Evolutionary conservation across 1,284 basidiomycete genomes (phyloP).

Genomic region (Ceratobasidium sp.): DNA sequence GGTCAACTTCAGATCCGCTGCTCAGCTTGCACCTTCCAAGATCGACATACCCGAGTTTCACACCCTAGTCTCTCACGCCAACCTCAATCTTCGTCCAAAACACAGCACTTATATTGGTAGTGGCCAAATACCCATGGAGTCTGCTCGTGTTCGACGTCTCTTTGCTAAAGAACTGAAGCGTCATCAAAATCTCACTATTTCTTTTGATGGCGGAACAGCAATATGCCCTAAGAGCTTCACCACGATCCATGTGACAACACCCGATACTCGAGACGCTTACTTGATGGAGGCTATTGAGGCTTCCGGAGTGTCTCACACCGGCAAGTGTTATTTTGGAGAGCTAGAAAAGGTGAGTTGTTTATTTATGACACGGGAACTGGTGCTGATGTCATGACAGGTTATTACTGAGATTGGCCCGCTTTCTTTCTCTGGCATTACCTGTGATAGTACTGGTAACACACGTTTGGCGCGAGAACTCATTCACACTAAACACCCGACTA

Average conservation of each 20-base stretch:
- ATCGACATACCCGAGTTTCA: conserved; percentile 21
- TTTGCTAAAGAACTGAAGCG: conserved; percentile 19
- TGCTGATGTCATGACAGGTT: conserved; percentile 47
- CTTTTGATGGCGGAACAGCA: conserved; percentile 47
- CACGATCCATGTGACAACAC: conserved; percentile 50
- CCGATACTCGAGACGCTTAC: conserved; percentile 42
- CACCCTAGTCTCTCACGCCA: not conserved
- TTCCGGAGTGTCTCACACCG: conserved; percentile 32
- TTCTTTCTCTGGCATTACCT: conserved; percentile 49
- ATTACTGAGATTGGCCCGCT: conserved; percentile 49
- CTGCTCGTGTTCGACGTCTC: not conserved
- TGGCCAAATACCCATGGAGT: conserved; percentile 8
- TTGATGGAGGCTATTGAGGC: conserved; percentile 48
- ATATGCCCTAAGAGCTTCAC: conserved; percentile 47
- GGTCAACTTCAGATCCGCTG: conserved; percentile 6
- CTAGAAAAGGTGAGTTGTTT: conserved; percentile 20
- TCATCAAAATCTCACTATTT: conserved; percentile 45
- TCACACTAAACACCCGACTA: conserved; percentile 46
- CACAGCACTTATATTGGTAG: not conserved
- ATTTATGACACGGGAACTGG: not conserved
- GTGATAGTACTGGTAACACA: conserved; percentile 56
- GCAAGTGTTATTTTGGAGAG: conserved; percentile 35
- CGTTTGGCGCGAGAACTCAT: conserved; percentile 48
- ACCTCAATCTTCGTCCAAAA: not conserved
- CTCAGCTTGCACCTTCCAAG: not conserved